Evolutionary conservation across 2,329 filamentous ascomycete species (phyloP).

Genomic region (Fusarium poae): DNA sequence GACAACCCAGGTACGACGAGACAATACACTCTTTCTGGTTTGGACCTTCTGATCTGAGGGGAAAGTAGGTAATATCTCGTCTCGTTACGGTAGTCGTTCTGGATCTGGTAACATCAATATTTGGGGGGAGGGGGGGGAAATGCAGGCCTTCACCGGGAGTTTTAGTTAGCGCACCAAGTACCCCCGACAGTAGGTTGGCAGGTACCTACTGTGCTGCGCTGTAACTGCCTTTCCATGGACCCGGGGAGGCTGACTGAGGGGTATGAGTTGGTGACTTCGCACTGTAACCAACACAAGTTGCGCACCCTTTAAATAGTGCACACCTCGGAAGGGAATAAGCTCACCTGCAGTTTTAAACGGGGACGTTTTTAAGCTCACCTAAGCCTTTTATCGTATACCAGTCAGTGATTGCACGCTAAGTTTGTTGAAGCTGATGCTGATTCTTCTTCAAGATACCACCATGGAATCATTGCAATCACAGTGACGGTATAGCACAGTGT

Average conservation of each 20-base stretch:
- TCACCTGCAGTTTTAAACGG: constrained; percentile 29
- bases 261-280: not conserved
- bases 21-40: constrained; percentile 18
- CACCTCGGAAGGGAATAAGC: constrained; percentile 35
- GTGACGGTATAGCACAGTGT: constrained; percentile 34
- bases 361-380: constrained; percentile 31
- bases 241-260: constrained; percentile 1
- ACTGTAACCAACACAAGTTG: constrained; percentile 19
- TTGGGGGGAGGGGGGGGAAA: constrained; percentile 19
- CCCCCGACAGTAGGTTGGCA: constrained; percentile 2
- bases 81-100: constrained; percentile 43
- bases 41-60: constrained; percentile 40
- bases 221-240: constrained; percentile 3
- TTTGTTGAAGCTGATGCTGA: constrained; percentile 1
- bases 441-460: not conserved
- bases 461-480: constrained; percentile 12
- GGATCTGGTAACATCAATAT: constrained; percentile 37
- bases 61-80: constrained; percentile 23
- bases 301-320: constrained; percentile 31
- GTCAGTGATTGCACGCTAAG: not conserved
- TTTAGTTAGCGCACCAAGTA: constrained; percentile 37
- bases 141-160: constrained; percentile 44
- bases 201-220: not conserved
- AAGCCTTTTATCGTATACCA: constrained; percentile 19
- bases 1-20: constrained; percentile 5